Base-by-base conservation (phyloP, 768 basidiomycete genomes). In the Suillus alpinus region DNA sequence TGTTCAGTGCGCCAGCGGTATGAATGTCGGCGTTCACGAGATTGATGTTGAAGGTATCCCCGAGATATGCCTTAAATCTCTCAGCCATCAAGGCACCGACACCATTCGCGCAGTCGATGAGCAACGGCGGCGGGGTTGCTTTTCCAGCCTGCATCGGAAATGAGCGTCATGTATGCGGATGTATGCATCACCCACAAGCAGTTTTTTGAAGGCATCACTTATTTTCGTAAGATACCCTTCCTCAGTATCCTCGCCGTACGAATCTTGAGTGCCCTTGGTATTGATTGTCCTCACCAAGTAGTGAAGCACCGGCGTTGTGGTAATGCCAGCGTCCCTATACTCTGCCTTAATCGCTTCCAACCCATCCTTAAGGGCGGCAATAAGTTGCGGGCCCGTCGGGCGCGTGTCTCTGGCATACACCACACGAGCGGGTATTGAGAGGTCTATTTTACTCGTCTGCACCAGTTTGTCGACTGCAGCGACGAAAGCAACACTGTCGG, bases 61-160 rank as follows among this genome's bases (percentile, higher is more conserved):
- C 83, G 26, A 97, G 82, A 57, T 84, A 80, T 58, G 82, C 75
- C 4, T 79, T 69, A 41, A 98, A 77, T 46, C 81, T 83, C 37
- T 78, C 77, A 13, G 92, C 86, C 41, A 90, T 87, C 7, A 81
- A 77, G 16, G 91, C 86, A 51, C 97, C 97, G 26, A 99, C 97
- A 31, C 97, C 97, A 71, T 99, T 98, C n/a, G 97, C 97, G 71
- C 97, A 98, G 73, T 99, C 97, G 44, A 99, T 80, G n/a, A 91
- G 72, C 51, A 99, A 69, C 40, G 87, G 84, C 16, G 82, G 73
- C 12, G 82, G 74, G 57, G 78, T 75, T 44, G 78, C 74, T 73
- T 87, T 87, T 61, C 86, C 86, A 29, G 81, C 77, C 89, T 93
- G 61, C 37, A 31, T 46, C 41, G 50, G 46, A 58, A 32, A 56